Conservation (phyloP, 169 alveolate species). For the Plasmodium malariae region DNA sequence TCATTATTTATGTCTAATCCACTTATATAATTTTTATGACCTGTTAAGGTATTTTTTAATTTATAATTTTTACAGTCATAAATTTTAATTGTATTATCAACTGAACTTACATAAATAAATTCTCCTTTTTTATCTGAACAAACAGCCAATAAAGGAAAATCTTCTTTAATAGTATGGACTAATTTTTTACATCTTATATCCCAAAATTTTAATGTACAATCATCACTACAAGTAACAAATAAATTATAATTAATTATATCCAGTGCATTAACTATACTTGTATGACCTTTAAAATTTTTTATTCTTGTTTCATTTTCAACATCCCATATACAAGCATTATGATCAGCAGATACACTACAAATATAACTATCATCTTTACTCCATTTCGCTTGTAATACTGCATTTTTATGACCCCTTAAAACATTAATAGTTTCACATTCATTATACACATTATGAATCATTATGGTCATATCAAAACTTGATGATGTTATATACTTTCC, state of each 20-base stretch:
- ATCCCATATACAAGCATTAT: slow-evolving; percentile 89
- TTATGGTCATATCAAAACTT: slow-evolving; percentile 82
- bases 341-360: slow-evolving; percentile 90
- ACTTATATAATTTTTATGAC: slow-evolving; percentile 87
- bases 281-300: slow-evolving; percentile 81
- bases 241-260: slow-evolving; percentile 79
- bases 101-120: slow-evolving; percentile 83
- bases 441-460: slow-evolving; percentile 87
- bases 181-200: slow-evolving; percentile 82
- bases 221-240: slow-evolving; percentile 88
- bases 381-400: slow-evolving; percentile 91
- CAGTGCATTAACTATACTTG: slow-evolving; percentile 11
- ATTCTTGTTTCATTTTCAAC: slow-evolving; percentile 83
- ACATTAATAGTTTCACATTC: slow-evolving; percentile 88
- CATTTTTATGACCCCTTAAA: slow-evolving; percentile 90
- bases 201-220: slow-evolving; percentile 89
- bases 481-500: slow-evolving; percentile 89
- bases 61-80: slow-evolving; percentile 80
- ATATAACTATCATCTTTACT: slow-evolving; percentile 77
- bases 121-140: slow-evolving; percentile 85
- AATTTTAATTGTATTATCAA: slow-evolving; percentile 86
- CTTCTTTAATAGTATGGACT: slow-evolving; percentile 81
- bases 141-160: slow-evolving; percentile 86
- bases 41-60: slow-evolving; percentile 78
- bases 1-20: slow-evolving; percentile 85